A percentile compares a stretch with the other conserved stretches of the same genome.
Evolutionary conservation across 345 rosid species (phyloP).

Genomic region (Sisymbrium altissimum): DNA sequence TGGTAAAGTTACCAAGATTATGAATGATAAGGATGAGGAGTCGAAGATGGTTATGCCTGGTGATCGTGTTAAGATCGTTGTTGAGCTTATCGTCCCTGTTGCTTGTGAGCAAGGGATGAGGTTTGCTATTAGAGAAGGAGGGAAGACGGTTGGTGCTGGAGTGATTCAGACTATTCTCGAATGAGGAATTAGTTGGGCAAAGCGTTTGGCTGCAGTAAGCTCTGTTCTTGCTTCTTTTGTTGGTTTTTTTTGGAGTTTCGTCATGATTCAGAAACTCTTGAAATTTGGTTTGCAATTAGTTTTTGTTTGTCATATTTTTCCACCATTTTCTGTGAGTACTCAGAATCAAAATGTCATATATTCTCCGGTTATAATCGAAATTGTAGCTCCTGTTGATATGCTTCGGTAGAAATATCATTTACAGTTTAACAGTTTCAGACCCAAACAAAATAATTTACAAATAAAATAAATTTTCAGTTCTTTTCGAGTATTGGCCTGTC

Average conservation of each 20-base stretch:
- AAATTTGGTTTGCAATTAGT: slow-evolving; percentile 12
- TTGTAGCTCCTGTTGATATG: neutral
- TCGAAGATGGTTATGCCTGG: slow-evolving; percentile 95
- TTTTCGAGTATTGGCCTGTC: too few species aligned
- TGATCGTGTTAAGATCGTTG: slow-evolving; percentile 82
- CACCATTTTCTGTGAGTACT: neutral
- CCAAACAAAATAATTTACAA: too few species aligned
- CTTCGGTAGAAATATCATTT: too few species aligned
- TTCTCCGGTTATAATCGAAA: neutral
- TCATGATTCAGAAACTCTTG: neutral
- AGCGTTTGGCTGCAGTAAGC: neutral
- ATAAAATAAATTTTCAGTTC: too few species aligned
- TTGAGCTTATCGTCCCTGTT: slow-evolving; percentile 84
- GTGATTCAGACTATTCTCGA: slow-evolving; percentile 79
- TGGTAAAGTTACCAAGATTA: slow-evolving; percentile 62
- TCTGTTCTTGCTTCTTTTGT: neutral
- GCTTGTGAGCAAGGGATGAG: slow-evolving; percentile 94
- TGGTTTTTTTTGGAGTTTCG: neutral
- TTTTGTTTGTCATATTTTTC: neutral
- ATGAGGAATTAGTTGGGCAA: slow-evolving; percentile 14
- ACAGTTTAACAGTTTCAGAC: too few species aligned
- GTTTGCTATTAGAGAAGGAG: slow-evolving; percentile 94
- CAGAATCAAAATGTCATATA: slow-evolving; percentile 6
- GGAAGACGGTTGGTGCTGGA: slow-evolving; percentile 89
- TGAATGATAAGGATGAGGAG: slow-evolving; percentile 86